These are phyloP conservation scores for Aureoboletus auriporus DNA, from an alignment of 768 basidiomycete genomes.

Conservation along the genomic window DNA sequence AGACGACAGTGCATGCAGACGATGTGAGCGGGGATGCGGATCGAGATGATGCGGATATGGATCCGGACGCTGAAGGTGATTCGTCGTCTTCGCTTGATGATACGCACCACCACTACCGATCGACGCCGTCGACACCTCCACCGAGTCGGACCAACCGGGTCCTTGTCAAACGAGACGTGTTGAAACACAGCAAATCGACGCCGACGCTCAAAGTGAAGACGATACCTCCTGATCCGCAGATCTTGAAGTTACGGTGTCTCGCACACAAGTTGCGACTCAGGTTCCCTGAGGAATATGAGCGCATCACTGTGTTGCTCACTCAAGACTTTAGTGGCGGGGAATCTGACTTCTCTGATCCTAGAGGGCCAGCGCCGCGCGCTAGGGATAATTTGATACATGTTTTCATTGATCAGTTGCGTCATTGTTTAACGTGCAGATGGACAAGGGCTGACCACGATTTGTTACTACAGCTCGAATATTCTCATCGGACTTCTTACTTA, in stretches of 20 bases:
- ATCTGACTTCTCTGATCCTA: constrained; percentile 32
- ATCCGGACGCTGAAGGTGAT: constrained; percentile 17
- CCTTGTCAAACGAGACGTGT: constrained; percentile 18
- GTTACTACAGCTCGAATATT: constrained; percentile 70
- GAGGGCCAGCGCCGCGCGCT: constrained; percentile 30
- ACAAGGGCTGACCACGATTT: constrained; percentile 6
- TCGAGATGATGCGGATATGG: constrained; percentile 15
- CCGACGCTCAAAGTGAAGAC: constrained; percentile 39
- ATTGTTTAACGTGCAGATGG: background rate
- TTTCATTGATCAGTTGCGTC: constrained; percentile 44
- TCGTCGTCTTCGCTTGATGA: constrained; percentile 29
- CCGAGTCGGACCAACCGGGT: constrained; percentile 14
- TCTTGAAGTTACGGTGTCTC: constrained; percentile 49
- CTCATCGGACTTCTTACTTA: constrained; percentile 77
- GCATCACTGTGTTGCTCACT: constrained; percentile 29
- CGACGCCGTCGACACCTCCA: constrained; percentile 30
- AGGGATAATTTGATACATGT: constrained; percentile 36
- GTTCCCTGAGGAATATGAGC: constrained; percentile 50
- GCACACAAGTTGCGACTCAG: constrained; percentile 52
- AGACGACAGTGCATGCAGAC: constrained; percentile 18
- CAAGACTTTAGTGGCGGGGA: constrained; percentile 33
- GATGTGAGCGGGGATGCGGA: constrained; percentile 27
- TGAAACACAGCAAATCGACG: constrained; percentile 46
- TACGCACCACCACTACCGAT: constrained; percentile 16
- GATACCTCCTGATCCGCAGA: constrained; percentile 43